Percentiles rank a stretch among this genome's conserved stretches.
Evolutionary conservation across 2,329 filamentous ascomycete species (phyloP).

Genomic region (Phyllosticta citribraziliensis): DNA sequence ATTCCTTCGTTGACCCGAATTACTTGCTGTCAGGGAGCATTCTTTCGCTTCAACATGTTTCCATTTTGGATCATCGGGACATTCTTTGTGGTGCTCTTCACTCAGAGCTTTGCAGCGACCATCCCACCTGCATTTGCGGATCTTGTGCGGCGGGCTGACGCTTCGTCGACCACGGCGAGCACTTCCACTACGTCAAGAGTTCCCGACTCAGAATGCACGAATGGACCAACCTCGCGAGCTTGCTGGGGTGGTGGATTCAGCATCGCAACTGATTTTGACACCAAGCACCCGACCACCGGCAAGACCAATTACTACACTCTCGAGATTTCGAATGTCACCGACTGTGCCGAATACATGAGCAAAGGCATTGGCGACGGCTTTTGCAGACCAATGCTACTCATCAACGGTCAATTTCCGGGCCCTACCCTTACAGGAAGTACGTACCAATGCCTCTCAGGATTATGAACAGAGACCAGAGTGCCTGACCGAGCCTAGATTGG

Average conservation of each 20-base stretch:
- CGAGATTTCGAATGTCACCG: conserved; percentile 32
- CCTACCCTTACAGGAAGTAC: conserved; percentile 49
- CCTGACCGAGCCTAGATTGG: conserved; percentile 23
- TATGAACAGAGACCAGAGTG: conserved; percentile 23
- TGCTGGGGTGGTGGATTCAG: conserved; percentile 36
- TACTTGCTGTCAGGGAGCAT: neutral
- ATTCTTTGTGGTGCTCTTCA: neutral
- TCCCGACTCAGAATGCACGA: conserved; percentile 28
- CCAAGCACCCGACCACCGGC: conserved; percentile 32
- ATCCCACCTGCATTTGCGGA: neutral
- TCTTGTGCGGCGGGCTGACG: neutral
- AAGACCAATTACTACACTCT: conserved; percentile 29
- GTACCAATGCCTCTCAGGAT: conserved; percentile 27
- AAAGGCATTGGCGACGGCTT: conserved; percentile 18
- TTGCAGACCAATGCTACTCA: conserved; percentile 30
- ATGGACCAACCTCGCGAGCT: conserved; percentile 28
- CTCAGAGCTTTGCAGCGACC: neutral
- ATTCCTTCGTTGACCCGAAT: neutral
- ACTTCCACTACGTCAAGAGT: conserved; percentile 9
- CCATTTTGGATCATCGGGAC: neutral
- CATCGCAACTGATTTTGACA: conserved; percentile 36
- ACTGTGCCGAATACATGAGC: conserved; percentile 20
- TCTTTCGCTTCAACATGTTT: neutral
- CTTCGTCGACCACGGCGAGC: neutral
- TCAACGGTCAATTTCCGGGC: conserved; percentile 51